A percentile compares a stretch with the other conserved stretches of the same genome.
phyloP scores from a whole-genome alignment of 352 stramenopile species.

The Globisporangium canariense region DNA sequence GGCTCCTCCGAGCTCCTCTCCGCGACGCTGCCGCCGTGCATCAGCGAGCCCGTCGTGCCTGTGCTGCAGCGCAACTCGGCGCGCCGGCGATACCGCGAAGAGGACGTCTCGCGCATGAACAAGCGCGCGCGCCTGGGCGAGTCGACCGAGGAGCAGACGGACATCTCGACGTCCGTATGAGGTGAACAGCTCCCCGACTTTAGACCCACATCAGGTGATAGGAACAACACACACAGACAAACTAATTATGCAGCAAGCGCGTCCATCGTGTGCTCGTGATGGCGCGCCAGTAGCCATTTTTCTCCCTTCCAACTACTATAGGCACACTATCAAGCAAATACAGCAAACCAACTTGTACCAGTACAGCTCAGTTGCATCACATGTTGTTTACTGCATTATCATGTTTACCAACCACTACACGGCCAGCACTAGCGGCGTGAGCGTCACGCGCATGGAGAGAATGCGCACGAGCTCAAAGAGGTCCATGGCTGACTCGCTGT shows the following conservation, averaged over 20 bases:
- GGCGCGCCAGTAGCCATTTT: neutral
- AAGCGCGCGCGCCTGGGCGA: conserved; percentile 59
- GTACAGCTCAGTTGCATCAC: conserved; percentile 9
- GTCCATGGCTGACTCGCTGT: conserved; percentile 51
- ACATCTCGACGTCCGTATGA: conserved; percentile 50
- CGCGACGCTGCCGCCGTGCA: conserved; percentile 44
- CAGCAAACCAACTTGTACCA: conserved; percentile 28
- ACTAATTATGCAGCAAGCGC: conserved; percentile 6
- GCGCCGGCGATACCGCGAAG: conserved; percentile 53
- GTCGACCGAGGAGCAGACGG: conserved; percentile 41
- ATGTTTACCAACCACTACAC: neutral
- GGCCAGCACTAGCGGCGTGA: conserved; percentile 32
- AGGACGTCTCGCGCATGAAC: conserved; percentile 34
- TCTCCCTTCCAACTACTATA: too few relatives aligned
- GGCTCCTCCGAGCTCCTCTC: conserved; percentile 31
- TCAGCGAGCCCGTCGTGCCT: conserved; percentile 64
- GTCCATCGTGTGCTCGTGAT: too few relatives aligned
- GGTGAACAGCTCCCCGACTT: conserved; percentile 17
- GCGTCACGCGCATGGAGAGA: conserved; percentile 44
- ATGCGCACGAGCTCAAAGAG: conserved; percentile 72
- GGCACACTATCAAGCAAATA: conserved; percentile 1
- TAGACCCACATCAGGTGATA: conserved; percentile 13
- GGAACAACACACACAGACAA: conserved; percentile 7
- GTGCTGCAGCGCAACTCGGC: conserved; percentile 67
- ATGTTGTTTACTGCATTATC: neutral